A percentile compares a stretch with the other conserved stretches of the same genome.
Conservation (phyloP, 2,329 filamentous ascomycete species). For the Cercospora sp. region DNA sequence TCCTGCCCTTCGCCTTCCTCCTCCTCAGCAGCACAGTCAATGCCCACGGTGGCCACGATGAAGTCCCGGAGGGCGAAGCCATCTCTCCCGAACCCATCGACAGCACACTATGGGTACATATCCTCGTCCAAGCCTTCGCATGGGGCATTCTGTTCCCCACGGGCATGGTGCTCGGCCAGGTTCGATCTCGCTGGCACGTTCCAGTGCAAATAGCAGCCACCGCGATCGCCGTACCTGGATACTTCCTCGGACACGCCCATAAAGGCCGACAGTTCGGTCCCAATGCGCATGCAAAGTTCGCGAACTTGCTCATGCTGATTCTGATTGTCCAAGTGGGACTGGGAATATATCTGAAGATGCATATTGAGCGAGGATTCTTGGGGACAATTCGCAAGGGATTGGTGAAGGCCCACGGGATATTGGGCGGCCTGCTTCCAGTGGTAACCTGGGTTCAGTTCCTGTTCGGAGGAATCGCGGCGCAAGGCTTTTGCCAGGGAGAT, state of each 20-base stretch:
- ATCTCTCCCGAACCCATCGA: conserved; percentile 78
- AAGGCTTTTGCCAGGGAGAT: conserved; percentile 90
- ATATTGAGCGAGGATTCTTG: conserved; percentile 81
- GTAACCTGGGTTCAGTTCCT: conserved; percentile 91
- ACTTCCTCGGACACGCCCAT: conserved; percentile 88
- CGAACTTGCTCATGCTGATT: conserved; percentile 76
- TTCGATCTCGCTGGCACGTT: conserved; percentile 90
- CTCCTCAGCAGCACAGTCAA: conserved; percentile 20
- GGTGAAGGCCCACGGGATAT: conserved; percentile 71
- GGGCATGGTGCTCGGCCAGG: conserved; percentile 93
- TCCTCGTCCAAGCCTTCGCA: conserved; percentile 79
- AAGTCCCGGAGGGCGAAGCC: conserved; percentile 67
- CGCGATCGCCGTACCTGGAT: conserved; percentile 74
- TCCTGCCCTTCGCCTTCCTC: conserved; percentile 14
- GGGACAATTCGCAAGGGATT: conserved; percentile 70
- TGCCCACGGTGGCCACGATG: conserved; percentile 57
- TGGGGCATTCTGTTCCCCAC: conserved; percentile 92
- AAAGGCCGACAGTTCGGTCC: conserved; percentile 80
- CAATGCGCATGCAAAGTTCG: conserved; percentile 81
- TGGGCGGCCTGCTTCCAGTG: conserved; percentile 85
- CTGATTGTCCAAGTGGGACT: conserved; percentile 74
- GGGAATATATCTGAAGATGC: conserved; percentile 84
- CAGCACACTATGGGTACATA: conserved; percentile 87
- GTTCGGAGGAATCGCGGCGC: conserved; percentile 87
- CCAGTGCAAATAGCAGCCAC: conserved; percentile 78